These are phyloP conservation scores for Porphyrellus cyaneotinctus DNA, from an alignment of 768 basidiomycete genomes.

Conservation along the genomic window DNA sequence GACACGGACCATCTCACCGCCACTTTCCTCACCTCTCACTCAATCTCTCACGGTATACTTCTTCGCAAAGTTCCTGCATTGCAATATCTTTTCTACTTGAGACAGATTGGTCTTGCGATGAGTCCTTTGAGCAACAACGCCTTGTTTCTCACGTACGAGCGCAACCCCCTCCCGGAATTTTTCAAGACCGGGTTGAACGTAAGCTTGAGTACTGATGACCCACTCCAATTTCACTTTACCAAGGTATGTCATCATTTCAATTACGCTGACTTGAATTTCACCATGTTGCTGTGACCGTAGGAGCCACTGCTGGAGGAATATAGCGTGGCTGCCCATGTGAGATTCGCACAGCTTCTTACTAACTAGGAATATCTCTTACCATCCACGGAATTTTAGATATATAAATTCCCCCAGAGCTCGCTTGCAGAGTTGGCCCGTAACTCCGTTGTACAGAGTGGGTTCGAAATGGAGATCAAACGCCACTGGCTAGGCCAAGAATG, in stretches of 20 bases:
- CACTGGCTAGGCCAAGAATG: constrained; percentile 92
- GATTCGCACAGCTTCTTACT: constrained; percentile 21
- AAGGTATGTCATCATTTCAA: constrained; percentile 51
- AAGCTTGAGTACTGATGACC: constrained; percentile 93
- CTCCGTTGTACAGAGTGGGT: constrained; percentile 93
- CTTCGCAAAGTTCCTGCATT: constrained; percentile 96
- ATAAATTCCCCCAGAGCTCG: constrained; percentile 91
- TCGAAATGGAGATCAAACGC: constrained; percentile 97
- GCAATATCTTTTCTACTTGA: constrained; percentile 96
- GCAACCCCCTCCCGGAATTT: constrained; percentile 96
- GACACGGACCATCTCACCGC: constrained; percentile 97
- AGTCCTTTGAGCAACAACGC: constrained; percentile 98
- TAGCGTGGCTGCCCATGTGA: constrained; percentile 92
- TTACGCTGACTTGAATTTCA: neutral
- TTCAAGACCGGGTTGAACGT: constrained; percentile 96
- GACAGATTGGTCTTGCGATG: constrained; percentile 98
- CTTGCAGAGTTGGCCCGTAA: constrained; percentile 98
- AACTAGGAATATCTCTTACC: neutral
- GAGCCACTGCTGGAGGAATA: constrained; percentile 96
- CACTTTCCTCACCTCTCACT: constrained; percentile 93
- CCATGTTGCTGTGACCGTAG: constrained; percentile 35
- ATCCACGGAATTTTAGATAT: constrained; percentile 55
- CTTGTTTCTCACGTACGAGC: constrained; percentile 91
- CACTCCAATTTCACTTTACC: constrained; percentile 96
- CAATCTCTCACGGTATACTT: constrained; percentile 98